Conservation (phyloP, 139 green algal genomes). For the Chlorella sp. region DNA sequence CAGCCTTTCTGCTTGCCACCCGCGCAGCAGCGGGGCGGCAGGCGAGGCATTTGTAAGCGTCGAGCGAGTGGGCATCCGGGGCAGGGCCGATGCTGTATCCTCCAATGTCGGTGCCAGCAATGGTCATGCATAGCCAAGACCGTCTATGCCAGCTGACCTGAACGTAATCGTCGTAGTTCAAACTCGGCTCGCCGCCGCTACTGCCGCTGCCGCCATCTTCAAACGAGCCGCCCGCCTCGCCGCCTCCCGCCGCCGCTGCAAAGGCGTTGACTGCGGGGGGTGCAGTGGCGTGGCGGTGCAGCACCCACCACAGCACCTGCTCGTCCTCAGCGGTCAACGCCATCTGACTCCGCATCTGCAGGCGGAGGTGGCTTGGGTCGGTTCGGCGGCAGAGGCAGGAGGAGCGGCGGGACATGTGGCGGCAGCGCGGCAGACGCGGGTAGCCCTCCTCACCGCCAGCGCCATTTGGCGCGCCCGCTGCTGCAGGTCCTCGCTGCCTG, state of each 20-base stretch:
- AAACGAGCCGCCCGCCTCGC: not conserved
- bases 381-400: not conserved
- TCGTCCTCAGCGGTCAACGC: conserved; percentile 25
- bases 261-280: not conserved
- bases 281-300: conserved; percentile 34
- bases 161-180: conserved; percentile 75
- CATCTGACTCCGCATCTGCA: conserved; percentile 38
- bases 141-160: no score
- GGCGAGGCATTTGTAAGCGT: not conserved
- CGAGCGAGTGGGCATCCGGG: not conserved
- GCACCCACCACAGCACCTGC: conserved; percentile 47
- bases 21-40: not conserved
- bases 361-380: not conserved
- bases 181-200: conserved; percentile 33
- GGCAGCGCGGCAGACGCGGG: not conserved
- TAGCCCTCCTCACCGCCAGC: not conserved
- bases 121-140: no score
- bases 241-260: not conserved
- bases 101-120: no score
- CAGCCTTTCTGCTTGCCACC: not conserved
- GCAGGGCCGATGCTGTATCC: not conserved
- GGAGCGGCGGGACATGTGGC: not conserved
- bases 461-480: conserved; percentile 7
- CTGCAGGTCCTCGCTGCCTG: not conserved
- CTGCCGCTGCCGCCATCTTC: no score